Base-by-base conservation (phyloP, 1,284 basidiomycete species). In the Puccinia hordei region DNA sequence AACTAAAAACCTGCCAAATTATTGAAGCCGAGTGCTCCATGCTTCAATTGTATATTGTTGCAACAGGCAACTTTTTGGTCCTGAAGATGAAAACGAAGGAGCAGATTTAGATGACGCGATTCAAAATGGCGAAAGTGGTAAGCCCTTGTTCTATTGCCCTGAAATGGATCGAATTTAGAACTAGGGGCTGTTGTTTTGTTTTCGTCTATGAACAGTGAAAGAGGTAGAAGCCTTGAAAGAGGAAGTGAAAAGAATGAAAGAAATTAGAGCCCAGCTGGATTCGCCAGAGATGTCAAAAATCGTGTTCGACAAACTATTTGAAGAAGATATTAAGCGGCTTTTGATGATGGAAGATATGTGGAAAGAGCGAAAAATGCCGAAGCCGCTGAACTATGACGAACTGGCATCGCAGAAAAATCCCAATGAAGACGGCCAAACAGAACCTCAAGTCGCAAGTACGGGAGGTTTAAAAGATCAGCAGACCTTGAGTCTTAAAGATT, bases 321-420 rank as follows among this genome's bases (percentile, higher is more conserved):
- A 91, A 82, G 86, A 89, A 0, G 97, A 99, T 83, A 94, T 98
- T 83, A 89, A 90, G 80, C 93, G 97, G 71, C 88, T 99, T 0
- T 88, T 99, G 17, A 90, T 90, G 17, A 99, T 99, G 97, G 88
- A 91, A n/a, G 96, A 98, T 84, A 98, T 99, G 95, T 99, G 97
- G 97, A 91, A 91, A 66, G 89, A 91, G 12, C 90, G 97, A 38
- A 89, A 90, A 33, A 92, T 91, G 82, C 97, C 97, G 0, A 90
- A 89, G 0, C 91, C 95, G 0, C 89, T 99, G 46, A 90, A 93
- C 81, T 95, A 91, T 83, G 90, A 92, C 22, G 86, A 86, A 1
- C 92, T 97, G 89, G 85, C 87, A 89, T 57, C 90, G 88, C 24
- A 87, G 88, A 0, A 93, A 93, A 85, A 85, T 85, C 2, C 83